These are phyloP conservation scores for Yarrowia porcina DNA, from an alignment of 805 yeast species.

Conservation along the genomic window DNA sequence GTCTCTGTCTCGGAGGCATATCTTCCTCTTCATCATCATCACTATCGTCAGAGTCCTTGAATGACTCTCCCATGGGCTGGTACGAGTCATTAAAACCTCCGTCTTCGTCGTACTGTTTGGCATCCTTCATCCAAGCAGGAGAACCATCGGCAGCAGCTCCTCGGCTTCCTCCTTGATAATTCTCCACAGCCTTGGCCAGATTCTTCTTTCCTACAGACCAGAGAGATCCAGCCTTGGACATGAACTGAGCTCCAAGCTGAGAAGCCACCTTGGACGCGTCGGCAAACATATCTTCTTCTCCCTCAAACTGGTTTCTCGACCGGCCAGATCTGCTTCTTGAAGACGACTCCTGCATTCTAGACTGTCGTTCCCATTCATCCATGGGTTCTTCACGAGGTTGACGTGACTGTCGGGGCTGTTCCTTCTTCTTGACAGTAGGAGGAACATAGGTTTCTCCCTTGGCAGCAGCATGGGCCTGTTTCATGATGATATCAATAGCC, in stretches of 20 bases:
- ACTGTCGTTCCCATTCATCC: constrained; percentile 21
- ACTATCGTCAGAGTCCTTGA: constrained; percentile 20
- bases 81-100: background rate
- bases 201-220: constrained; percentile 59
- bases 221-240: constrained; percentile 57
- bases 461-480: constrained; percentile 49
- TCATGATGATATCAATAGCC: constrained; percentile 67
- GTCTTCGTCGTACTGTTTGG: constrained; percentile 42
- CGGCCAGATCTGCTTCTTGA: background rate
- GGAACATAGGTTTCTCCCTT: constrained; percentile 28
- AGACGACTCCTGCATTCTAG: background rate
- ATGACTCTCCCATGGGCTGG: constrained; percentile 9
- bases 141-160: constrained; percentile 37
- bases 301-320: background rate
- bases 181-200: constrained; percentile 59
- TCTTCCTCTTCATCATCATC: constrained; percentile 17
- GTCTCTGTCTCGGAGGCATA: too few relatives aligned
- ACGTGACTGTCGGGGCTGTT: background rate
- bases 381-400: background rate
- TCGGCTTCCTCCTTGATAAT: constrained; percentile 44
- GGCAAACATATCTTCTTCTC: background rate
- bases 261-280: constrained; percentile 21
- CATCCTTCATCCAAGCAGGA: constrained; percentile 78
- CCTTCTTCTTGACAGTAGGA: background rate
- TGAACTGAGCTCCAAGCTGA: constrained; percentile 47